A percentile compares a stretch with the other conserved stretches of the same genome.
phyloP scores from a whole-genome alignment of 164 flowering plant species.

The Litsea cubeba region DNA sequence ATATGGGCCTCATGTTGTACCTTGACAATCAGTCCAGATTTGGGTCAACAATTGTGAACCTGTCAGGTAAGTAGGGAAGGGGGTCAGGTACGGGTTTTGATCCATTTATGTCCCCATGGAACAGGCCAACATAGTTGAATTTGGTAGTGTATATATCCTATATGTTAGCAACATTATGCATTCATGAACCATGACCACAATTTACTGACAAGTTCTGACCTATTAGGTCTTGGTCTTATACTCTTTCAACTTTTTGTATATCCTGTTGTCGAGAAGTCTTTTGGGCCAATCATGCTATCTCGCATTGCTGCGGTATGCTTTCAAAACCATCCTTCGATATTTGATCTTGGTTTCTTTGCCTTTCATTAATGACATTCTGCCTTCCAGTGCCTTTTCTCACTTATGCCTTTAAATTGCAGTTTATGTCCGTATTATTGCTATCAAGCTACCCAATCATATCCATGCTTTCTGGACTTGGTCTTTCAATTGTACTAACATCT shows the following conservation, averaged over 20 bases:
- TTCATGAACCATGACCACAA: neutral
- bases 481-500: constrained; percentile 32
- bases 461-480: constrained; percentile 44
- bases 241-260: constrained; percentile 48
- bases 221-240: constrained; percentile 44
- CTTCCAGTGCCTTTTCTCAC: neutral
- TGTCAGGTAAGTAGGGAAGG: too few relatives aligned
- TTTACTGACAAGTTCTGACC: neutral
- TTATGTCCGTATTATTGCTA: constrained; percentile 44
- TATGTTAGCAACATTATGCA: neutral
- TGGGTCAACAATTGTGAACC: too few relatives aligned
- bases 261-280: constrained; percentile 34
- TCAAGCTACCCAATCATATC: constrained; percentile 61
- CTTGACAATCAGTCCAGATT: too few relatives aligned
- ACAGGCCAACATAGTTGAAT: neutral
- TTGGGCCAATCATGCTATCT: constrained; percentile 36
- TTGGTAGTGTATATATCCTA: neutral
- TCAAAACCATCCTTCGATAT: neutral
- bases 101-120: too few relatives aligned
- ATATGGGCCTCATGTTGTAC: too few relatives aligned
- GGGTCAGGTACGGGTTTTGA: too few relatives aligned
- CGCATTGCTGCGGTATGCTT: constrained; percentile 54
- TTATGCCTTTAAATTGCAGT: constrained; percentile 26
- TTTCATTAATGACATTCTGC: neutral
- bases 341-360: neutral